Conservation (phyloP, 306 rosid genomes). For the Coriaria nepalensis region DNA sequence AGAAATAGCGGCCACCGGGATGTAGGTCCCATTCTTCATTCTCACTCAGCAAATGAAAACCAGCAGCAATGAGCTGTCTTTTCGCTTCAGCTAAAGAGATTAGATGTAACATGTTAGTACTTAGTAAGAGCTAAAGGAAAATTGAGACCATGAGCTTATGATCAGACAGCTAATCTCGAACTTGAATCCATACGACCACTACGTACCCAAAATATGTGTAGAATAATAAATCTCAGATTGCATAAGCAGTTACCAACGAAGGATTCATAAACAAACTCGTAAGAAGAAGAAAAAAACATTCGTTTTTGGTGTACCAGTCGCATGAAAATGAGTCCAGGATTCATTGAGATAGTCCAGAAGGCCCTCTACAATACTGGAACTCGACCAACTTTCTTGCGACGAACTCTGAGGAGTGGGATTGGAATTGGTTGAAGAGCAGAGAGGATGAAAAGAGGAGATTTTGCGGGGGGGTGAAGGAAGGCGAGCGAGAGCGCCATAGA, state of each 20-base stretch:
- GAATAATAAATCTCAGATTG: too few species aligned
- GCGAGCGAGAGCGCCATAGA: too few species aligned
- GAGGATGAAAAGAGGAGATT: too few species aligned
- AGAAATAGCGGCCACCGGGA: constrained; percentile 89
- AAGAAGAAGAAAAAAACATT: neutral
- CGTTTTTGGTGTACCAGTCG: constrained; percentile 65
- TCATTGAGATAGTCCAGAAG: constrained; percentile 78
- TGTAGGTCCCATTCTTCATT: constrained; percentile 78
- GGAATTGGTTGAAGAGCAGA: too few species aligned
- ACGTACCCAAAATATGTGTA: too few species aligned
- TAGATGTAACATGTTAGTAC: neutral
- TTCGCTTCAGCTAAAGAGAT: constrained; percentile 72
- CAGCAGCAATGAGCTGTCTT: constrained; percentile 60
- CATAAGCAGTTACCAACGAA: too few species aligned
- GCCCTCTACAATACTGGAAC: constrained; percentile 51
- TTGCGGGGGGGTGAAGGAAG: too few species aligned
- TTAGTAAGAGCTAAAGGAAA: neutral
- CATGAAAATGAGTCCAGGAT: constrained; percentile 96
- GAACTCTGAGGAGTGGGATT: constrained; percentile 20
- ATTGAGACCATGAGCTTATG: neutral
- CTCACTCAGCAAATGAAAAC: constrained; percentile 63
- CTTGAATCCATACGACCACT: neutral
- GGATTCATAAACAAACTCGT: neutral
- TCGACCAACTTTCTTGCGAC: constrained; percentile 19
- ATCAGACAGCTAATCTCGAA: too few species aligned